Conservation (phyloP, 805 yeast genomes). For the Ogataea methylovora region DNA sequence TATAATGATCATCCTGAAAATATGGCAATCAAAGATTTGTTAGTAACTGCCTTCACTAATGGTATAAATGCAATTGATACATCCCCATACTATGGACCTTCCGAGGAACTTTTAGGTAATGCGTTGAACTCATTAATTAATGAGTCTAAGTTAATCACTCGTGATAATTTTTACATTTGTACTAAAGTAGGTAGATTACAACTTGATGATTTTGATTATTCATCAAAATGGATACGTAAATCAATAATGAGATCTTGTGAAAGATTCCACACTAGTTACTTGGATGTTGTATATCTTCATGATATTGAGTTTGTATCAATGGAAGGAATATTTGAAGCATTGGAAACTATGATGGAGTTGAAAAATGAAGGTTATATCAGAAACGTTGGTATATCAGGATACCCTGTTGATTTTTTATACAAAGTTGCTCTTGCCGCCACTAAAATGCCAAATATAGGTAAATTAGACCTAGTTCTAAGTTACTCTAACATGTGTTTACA, state of each 20-base stretch:
- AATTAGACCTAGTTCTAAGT: constrained; percentile 68
- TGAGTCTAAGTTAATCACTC: constrained; percentile 31
- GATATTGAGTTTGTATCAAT: constrained; percentile 77
- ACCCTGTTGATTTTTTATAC: constrained; percentile 67
- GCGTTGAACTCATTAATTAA: constrained; percentile 39
- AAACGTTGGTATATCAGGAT: constrained; percentile 78
- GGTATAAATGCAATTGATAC: constrained; percentile 84
- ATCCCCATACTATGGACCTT: constrained; percentile 89
- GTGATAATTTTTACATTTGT: constrained; percentile 63
- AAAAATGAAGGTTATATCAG: constrained; percentile 56
- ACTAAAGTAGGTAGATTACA: constrained; percentile 81
- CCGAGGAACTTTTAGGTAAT: constrained; percentile 66
- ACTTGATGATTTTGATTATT: constrained; percentile 68
- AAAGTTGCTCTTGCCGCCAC: constrained; percentile 37
- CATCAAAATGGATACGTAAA: constrained; percentile 46
- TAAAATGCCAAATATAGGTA: constrained; percentile 38
- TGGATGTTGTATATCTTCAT: constrained; percentile 82
- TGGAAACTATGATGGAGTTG: constrained; percentile 49
- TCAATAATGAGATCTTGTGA: constrained; percentile 63
- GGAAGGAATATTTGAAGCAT: constrained; percentile 50
- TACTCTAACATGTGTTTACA: constrained; percentile 82
- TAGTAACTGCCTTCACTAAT: constrained; percentile 49
- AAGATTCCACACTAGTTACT: constrained; percentile 57
- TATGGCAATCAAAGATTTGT: constrained; percentile 49
- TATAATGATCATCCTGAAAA: constrained; percentile 63